These are phyloP conservation scores for Chrysoporthe austroafricana DNA, from an alignment of 2,329 filamentous ascomycete species.

Conservation along the genomic window DNA sequence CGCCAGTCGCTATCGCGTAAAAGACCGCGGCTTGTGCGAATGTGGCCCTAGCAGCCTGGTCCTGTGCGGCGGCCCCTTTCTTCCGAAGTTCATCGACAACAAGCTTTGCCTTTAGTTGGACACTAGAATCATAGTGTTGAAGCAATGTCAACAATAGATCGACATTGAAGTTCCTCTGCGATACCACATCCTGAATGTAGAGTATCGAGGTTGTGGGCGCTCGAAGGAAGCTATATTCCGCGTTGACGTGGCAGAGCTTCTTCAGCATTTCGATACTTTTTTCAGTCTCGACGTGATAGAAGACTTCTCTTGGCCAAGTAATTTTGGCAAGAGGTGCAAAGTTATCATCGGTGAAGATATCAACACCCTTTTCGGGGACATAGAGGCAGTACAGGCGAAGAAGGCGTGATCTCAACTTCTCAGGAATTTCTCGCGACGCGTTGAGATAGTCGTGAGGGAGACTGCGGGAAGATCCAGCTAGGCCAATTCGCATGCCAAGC, in stretches of 20 bases:
- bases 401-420: neutral
- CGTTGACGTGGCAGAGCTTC: constrained; percentile 14
- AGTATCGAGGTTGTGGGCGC: constrained; percentile 2
- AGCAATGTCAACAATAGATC: constrained; percentile 18
- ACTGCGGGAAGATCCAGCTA: neutral
- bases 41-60: constrained; percentile 12
- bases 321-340: constrained; percentile 4
- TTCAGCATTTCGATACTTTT: constrained; percentile 12
- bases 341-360: constrained; percentile 9
- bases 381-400: constrained; percentile 19
- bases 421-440: neutral
- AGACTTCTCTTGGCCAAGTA: constrained; percentile 9
- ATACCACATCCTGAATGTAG: neutral
- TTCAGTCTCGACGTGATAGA: constrained; percentile 2
- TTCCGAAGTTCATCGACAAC: constrained; percentile 14
- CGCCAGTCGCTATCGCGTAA: constrained; percentile 19
- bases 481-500: constrained; percentile 6
- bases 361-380: constrained; percentile 5
- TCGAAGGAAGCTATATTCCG: constrained; percentile 14
- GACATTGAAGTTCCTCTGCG: constrained; percentile 22
- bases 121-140: neutral
- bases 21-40: constrained; percentile 8
- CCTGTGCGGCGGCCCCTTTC: constrained; percentile 12
- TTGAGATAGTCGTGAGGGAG: constrained; percentile 4
- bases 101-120: neutral